A percentile compares a stretch with the other conserved stretches of the same genome.
Conservation (phyloP, 2,329 filamentous ascomycete genomes). For the Alternaria alternata region DNA sequence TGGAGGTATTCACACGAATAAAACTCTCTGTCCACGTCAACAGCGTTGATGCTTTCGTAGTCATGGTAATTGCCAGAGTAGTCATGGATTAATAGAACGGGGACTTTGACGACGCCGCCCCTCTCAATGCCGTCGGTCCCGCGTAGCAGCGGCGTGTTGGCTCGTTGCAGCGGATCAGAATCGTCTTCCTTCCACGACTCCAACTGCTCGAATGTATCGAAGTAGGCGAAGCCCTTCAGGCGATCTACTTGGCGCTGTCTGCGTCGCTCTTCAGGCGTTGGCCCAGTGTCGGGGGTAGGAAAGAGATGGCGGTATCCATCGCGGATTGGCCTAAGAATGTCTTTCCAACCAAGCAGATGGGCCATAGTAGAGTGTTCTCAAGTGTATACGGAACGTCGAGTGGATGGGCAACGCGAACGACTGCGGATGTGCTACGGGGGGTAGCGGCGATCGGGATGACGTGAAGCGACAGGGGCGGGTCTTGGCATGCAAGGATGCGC, state of each 20-base stretch:
- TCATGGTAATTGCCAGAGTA: slow-evolving; percentile 56
- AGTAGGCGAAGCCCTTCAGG: slow-evolving; percentile 52
- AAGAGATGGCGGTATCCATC: slow-evolving; percentile 51
- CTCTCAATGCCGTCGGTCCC: slow-evolving; percentile 16
- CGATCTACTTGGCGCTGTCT: slow-evolving; percentile 42
- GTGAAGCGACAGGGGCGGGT: slow-evolving; percentile 28
- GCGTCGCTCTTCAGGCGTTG: slow-evolving; percentile 44
- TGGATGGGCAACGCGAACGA: slow-evolving; percentile 1
- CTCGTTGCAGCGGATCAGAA: slow-evolving; percentile 47
- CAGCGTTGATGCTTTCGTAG: slow-evolving; percentile 51
- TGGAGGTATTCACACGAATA: slow-evolving; percentile 57
- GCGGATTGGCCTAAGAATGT: slow-evolving; percentile 50
- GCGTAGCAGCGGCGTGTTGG: slow-evolving; percentile 50
- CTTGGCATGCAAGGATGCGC: slow-evolving; percentile 46
- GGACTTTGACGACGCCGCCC: slow-evolving; percentile 22
- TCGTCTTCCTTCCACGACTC: slow-evolving; percentile 42
- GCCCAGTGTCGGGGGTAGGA: slow-evolving; percentile 44
- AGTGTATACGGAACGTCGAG: background rate
- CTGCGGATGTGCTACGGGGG: slow-evolving; percentile 9
- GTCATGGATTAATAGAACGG: slow-evolving; percentile 50
- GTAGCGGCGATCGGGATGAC: slow-evolving; percentile 25
- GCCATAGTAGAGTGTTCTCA: slow-evolving; percentile 24
- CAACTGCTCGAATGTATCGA: slow-evolving; percentile 53
- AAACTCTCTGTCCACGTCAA: slow-evolving; percentile 36
- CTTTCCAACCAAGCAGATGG: slow-evolving; percentile 47